Percentiles rank a stretch among this genome's conserved stretches.
Evolutionary conservation across 208 protist genomes (phyloP).

Genomic region (Leishmania turanica): DNA sequence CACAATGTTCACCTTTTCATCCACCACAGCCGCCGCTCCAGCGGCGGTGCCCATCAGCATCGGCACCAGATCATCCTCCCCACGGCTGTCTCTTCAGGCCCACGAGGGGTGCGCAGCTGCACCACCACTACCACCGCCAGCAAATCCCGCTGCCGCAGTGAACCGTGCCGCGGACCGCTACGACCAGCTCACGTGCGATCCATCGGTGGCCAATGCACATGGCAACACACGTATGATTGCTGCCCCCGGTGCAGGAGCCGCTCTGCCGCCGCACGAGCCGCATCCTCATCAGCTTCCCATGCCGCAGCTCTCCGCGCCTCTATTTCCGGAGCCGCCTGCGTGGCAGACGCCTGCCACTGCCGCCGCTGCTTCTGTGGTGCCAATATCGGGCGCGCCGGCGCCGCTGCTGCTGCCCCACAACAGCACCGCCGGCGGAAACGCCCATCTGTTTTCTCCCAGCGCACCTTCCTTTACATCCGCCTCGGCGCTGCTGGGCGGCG

Average conservation of each 20-base stretch:
- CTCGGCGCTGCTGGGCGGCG: conserved; percentile 3
- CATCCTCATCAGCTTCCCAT: neutral
- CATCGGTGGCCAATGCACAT: conserved; percentile 11
- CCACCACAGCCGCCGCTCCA: neutral
- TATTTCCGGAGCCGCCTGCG: conserved; percentile 44
- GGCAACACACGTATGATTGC: no score
- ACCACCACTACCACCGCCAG: neutral
- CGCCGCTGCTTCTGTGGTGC: neutral
- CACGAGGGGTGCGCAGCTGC: neutral
- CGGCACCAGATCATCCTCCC: neutral
- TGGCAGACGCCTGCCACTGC: neutral
- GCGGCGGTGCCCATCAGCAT: neutral
- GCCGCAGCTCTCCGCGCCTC: conserved; percentile 35
- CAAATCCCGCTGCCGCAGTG: neutral
- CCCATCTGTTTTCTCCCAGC: neutral
- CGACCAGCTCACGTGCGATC: conserved; percentile 41
- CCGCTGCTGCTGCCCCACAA: neutral
- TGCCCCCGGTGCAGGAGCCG: neutral
- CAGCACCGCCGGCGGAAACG: neutral
- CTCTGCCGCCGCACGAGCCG: neutral
- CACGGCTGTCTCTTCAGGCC: conserved; percentile 10
- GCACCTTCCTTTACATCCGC: conserved; percentile 6
- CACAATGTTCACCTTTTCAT: conserved; percentile 41
- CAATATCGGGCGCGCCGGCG: neutral
- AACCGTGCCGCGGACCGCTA: neutral